Conservation (phyloP, 768 basidiomycete species). For the Lactarius deliciosus region DNA sequence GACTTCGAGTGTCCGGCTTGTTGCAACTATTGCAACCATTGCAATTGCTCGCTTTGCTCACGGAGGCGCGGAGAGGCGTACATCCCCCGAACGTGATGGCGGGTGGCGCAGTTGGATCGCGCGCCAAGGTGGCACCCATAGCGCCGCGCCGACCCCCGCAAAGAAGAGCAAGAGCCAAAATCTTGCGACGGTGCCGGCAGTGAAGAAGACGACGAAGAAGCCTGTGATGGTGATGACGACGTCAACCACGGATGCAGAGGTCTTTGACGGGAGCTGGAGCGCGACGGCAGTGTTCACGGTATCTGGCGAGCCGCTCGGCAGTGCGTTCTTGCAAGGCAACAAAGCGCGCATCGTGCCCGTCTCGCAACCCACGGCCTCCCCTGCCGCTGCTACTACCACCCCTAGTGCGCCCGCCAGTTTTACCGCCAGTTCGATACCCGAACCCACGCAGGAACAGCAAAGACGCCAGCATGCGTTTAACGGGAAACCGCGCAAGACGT, state of each 20-base stretch:
- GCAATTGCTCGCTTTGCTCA: constrained; percentile 45
- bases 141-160: neutral
- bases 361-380: neutral
- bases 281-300: neutral
- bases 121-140: neutral
- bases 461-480: neutral
- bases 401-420: neutral
- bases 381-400: neutral
- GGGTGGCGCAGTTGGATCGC: constrained; percentile 25
- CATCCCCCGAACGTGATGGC: constrained; percentile 36
- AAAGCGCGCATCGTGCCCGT: neutral
- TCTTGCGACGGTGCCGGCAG: neutral
- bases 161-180: neutral
- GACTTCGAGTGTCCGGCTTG: constrained; percentile 49
- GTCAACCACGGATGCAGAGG: neutral
- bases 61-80: constrained; percentile 48
- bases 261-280: neutral
- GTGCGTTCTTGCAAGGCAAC: constrained; percentile 3
- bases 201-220: neutral
- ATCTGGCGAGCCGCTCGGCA: constrained; percentile 1
- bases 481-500: constrained; percentile 13
- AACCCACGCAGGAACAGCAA: neutral
- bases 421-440: neutral
- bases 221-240: neutral
- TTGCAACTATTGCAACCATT: constrained; percentile 42